A percentile compares a stretch with the other conserved stretches of the same genome.
Conservation (phyloP, 306 rosid species). For the Medicago ruthenica region DNA sequence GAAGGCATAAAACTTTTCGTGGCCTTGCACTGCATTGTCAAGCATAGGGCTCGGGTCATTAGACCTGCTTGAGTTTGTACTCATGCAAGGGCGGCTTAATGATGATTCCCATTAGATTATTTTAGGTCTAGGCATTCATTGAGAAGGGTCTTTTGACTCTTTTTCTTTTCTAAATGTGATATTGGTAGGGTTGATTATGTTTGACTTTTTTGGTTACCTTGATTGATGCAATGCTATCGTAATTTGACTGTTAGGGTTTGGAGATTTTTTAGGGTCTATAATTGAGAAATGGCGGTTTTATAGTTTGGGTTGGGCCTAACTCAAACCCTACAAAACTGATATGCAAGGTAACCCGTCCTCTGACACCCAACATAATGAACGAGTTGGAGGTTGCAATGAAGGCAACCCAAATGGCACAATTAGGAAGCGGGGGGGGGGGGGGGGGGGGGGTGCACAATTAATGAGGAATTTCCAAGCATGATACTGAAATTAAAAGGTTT, state of each 20-base stretch:
- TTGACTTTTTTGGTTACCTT: not conserved
- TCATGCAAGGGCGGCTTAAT: not conserved
- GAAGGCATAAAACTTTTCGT: slow-evolving; percentile 2
- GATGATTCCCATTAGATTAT: not conserved
- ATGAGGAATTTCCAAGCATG: too few species aligned
- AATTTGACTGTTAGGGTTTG: slow-evolving; percentile 2
- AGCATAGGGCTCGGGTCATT: not conserved
- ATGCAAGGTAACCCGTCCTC: too few species aligned
- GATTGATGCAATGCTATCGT: not conserved
- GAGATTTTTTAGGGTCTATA: not conserved
- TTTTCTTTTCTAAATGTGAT: not conserved
- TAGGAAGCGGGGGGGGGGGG: too few species aligned
- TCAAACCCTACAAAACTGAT: too few species aligned
- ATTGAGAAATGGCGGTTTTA: too few species aligned
- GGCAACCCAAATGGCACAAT: too few species aligned
- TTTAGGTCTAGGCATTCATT: slow-evolving; percentile 21
- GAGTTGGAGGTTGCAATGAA: too few species aligned
- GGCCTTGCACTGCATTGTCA: not conserved
- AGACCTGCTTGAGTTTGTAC: slow-evolving; percentile 5
- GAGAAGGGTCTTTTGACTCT: not conserved
- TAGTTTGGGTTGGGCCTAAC: too few species aligned
- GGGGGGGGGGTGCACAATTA: too few species aligned
- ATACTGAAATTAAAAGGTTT: too few species aligned
- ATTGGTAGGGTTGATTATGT: not conserved
- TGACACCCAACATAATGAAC: too few species aligned